Base-by-base conservation (phyloP, 2,329 filamentous ascomycete species). In the Penicillium capsulatum region DNA sequence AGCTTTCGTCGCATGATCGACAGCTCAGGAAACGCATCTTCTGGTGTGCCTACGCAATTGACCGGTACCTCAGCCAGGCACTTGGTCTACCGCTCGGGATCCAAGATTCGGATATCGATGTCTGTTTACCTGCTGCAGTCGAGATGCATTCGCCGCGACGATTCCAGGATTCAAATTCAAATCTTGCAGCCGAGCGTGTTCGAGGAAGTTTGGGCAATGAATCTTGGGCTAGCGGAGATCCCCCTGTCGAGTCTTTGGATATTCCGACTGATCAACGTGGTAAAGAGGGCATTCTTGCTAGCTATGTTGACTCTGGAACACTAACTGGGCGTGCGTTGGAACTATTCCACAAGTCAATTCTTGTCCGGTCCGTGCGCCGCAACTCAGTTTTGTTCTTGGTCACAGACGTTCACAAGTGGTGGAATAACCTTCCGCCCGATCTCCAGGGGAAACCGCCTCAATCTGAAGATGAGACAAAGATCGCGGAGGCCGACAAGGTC, bases 51-150 rank as follows among this genome's bases (percentile, higher is more conserved):
- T 68, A 68, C 49, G 65, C 65, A 4, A 57, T 68, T 17, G 65
- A 68, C 38, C 51, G 65, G n/a, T 66, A 68, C 40, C 45, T 66
- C n/a, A 66, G 64, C 27, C 58, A 67, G 29, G 63, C 63, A 9
- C 48, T 68, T 3, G 65, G 65, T 2, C 47, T 68, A 20, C 65
- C 65, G 2, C 60, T 68, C 16, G 64, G 63, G 15, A 64, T 67
- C 16, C 65, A 68, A 36, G 65, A 68, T 44, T 66, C 63, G 4
- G 65, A 68, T 46, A 61, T 67, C 27, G 64, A 68, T 34, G 65
- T 68, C 8, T 76, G 57, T 69, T 70, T 66, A 67, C 75, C 59
- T 58, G 64, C 50, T 60, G 47, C 47, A 50, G 50, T 72, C 63
- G 43, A 69, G 48, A n/a, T 69, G 42, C 54, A 65, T 60, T 54